phyloP scores from a whole-genome alignment of 768 basidiomycete genomes.

The Lactarius pseudohatsudake region DNA sequence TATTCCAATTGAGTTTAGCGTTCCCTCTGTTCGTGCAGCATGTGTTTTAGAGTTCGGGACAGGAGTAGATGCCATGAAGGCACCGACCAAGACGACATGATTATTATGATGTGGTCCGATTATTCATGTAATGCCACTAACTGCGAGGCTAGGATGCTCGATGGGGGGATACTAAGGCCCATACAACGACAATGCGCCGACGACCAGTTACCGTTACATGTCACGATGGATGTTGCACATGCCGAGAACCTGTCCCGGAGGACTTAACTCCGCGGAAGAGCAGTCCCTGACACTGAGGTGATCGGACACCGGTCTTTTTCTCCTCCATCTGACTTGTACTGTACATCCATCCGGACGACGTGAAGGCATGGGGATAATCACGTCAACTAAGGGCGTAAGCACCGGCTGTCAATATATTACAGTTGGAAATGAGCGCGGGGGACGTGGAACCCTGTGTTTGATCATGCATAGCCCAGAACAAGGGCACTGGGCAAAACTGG shows the following conservation, averaged over 20 bases:
- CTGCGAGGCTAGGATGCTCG: constrained; percentile 6
- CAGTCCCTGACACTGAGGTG: constrained; percentile 16
- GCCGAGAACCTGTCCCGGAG: neutral
- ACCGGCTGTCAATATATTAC: neutral
- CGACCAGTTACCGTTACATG: constrained; percentile 9
- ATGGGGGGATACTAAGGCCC: neutral
- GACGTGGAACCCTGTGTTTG: neutral
- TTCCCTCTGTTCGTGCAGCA: neutral
- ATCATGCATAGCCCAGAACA: constrained; percentile 1
- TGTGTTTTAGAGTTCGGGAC: constrained; percentile 14
- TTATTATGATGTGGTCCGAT: neutral
- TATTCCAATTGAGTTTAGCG: neutral
- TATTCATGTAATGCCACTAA: constrained; percentile 6
- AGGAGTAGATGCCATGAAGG: constrained; percentile 1
- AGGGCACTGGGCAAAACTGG: constrained; percentile 13
- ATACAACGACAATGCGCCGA: constrained; percentile 13
- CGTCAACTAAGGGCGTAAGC: constrained; percentile 14
- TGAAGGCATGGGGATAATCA: constrained; percentile 19
- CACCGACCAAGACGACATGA: neutral
- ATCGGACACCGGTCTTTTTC: constrained; percentile 14
- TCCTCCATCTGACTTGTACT: neutral
- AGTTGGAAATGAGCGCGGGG: neutral
- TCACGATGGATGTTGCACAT: neutral
- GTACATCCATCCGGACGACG: neutral
- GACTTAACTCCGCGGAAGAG: constrained; percentile 21